Evolutionary conservation across 177 flowering plant species (phyloP).

Genomic region (Vitis hybrid): DNA sequence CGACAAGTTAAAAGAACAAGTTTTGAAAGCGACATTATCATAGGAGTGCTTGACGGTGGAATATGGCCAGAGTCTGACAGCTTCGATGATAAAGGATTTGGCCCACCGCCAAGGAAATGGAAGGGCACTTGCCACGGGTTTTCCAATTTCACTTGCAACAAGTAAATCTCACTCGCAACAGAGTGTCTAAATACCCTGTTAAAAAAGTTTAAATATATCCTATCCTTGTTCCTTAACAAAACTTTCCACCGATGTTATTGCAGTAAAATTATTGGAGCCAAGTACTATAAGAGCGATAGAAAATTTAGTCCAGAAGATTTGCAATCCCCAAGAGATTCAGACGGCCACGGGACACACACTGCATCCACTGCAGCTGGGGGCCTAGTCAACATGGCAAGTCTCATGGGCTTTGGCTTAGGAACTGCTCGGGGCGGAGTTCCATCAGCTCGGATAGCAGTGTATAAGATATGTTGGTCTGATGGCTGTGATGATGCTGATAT

Average conservation of each 20-base stretch:
- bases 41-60: constrained; percentile 33
- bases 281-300: constrained; percentile 27
- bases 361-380: constrained; percentile 53
- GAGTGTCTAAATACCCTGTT: no score
- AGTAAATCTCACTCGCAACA: constrained; percentile 9
- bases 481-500: constrained; percentile 50
- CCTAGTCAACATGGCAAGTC: constrained; percentile 30
- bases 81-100: constrained; percentile 25
- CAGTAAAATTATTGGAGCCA: constrained; percentile 63
- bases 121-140: constrained; percentile 25
- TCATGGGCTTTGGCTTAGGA: constrained; percentile 44
- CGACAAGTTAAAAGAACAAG: constrained; percentile 8
- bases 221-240: neutral
- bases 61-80: constrained; percentile 35
- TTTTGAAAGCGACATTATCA: constrained; percentile 22
- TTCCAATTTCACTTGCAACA: constrained; percentile 34
- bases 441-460: constrained; percentile 48
- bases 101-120: constrained; percentile 17
- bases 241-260: neutral
- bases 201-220: neutral
- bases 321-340: constrained; percentile 43
- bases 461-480: constrained; percentile 52
- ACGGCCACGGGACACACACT: constrained; percentile 54
- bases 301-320: constrained; percentile 5
- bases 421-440: constrained; percentile 62